Evolutionary conservation across 2,329 filamentous ascomycete species (phyloP), one percentile per base, ranked within the genome.

Genomic region (Teratosphaeria nubilosa): DNA sequence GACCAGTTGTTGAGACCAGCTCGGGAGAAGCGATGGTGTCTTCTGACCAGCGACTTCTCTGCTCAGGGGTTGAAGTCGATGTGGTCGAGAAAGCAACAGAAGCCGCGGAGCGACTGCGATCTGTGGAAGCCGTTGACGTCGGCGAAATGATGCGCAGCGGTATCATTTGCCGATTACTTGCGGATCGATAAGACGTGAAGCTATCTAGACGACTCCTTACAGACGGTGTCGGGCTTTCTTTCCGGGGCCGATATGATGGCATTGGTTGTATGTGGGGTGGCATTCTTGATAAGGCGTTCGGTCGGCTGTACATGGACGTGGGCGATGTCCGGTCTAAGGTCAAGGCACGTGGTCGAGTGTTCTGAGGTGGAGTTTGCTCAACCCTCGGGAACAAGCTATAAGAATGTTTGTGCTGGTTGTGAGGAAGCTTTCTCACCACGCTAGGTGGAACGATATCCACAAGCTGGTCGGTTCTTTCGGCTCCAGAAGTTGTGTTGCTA

Each of bases 371-470:
- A 53, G 9, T 53, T 34, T 20, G 25, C 3, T 25, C 51, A 14
- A 30, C 10, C 31, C 30, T 58, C 14, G 67, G 67, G 30, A 69
- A 69, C 30, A 69, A 61, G 24, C 64, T 66, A 59, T 68, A 69
- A 32, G 60, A 61, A 37, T 65, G 59, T 24, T 57, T 62, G 25
- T 62, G 55, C 9, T 55, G 57, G 4, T 25, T 14, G 27, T 56
- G 34, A 5, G 56, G 45, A n/a, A 58, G 37, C 11, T 56, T 27
- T 22, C 41, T 30, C 5, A 60, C 25, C 51, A 56, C 34, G n/a
- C 55, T 53, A 3, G 62, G 62, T 13, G 63, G 62, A 14, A 61
- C 62, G 27, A 62, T 31, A 0, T 64, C 59, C 1, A 63, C 59
- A 5, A 62, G 51, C 30, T 60, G 59, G 4, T 62, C 58, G 24